Conservation (phyloP, 495 filamentous ascomycete species). For the Aspergillus ostianus region DNA sequence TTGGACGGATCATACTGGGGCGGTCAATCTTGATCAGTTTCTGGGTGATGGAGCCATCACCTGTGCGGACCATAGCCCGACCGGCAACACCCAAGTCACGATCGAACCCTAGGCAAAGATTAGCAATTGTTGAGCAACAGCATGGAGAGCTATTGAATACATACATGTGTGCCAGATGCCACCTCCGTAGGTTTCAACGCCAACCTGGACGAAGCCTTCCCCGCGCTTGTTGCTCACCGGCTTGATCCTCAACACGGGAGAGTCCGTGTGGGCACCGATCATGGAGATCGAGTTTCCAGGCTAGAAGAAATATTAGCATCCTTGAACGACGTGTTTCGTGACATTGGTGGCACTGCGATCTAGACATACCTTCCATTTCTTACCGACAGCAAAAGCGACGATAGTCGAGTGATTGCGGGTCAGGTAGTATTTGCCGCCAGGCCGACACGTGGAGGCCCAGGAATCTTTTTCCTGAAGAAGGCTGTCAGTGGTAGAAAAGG, state of each 20-base stretch:
- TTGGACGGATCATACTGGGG: conserved; percentile 55
- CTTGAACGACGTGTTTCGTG: neutral
- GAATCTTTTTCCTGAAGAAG: conserved; percentile 71
- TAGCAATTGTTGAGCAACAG: conserved; percentile 6
- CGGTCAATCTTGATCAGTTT: conserved; percentile 87
- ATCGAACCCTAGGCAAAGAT: conserved; percentile 72
- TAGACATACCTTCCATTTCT: conserved; percentile 70
- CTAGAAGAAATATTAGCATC: conserved; percentile 27
- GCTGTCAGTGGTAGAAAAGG: neutral
- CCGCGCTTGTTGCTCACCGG: conserved; percentile 84
- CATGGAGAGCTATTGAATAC: conserved; percentile 4
- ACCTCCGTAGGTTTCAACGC: conserved; percentile 94
- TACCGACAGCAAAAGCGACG: conserved; percentile 90
- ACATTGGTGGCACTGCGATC: neutral
- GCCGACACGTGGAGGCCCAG: conserved; percentile 75
- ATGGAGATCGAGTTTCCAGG: conserved; percentile 92
- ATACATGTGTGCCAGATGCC: conserved; percentile 68
- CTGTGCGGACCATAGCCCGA: conserved; percentile 74
- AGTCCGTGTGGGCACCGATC: conserved; percentile 97
- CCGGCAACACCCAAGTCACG: conserved; percentile 90
- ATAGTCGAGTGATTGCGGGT: conserved; percentile 94
- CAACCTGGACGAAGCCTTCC: conserved; percentile 92
- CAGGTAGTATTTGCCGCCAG: conserved; percentile 93
- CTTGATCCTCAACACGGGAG: conserved; percentile 85
- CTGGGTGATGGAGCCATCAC: conserved; percentile 72